These are phyloP conservation scores for Arthrinium puccinioides DNA, from an alignment of 2,329 filamentous ascomycete genomes.

Conservation along the genomic window DNA sequence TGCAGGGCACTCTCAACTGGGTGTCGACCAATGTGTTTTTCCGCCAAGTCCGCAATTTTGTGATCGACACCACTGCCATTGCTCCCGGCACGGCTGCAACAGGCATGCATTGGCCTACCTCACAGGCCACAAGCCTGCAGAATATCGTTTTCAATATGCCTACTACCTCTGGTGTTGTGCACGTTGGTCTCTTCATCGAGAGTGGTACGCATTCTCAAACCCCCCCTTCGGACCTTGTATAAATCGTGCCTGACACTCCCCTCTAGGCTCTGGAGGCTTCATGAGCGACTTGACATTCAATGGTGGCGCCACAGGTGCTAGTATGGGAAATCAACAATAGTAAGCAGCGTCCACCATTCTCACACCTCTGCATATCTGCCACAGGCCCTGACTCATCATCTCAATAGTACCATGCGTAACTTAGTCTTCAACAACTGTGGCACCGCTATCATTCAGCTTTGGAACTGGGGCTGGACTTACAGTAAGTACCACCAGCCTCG, in stretches of 20 bases:
- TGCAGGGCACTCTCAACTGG: constrained; percentile 29
- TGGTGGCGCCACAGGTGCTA: constrained; percentile 52
- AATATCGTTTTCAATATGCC: constrained; percentile 43
- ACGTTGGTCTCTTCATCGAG: constrained; percentile 25
- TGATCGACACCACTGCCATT: constrained; percentile 44
- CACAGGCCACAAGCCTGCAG: constrained; percentile 46
- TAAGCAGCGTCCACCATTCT: no score
- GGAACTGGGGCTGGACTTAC: constrained; percentile 70
- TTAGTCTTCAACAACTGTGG: constrained; percentile 57
- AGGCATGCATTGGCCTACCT: constrained; percentile 58
- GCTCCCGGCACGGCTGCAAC: constrained; percentile 20
- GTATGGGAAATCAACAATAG: constrained; percentile 63
- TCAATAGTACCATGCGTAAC: no score
- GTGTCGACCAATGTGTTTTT: constrained; percentile 54
- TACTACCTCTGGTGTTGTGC: constrained; percentile 17
- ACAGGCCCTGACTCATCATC: no score
- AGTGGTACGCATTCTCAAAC: constrained; percentile 16
- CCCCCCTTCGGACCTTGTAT: no score
- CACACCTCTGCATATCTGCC: no score
- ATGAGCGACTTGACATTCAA: constrained; percentile 55
- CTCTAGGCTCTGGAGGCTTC: constrained; percentile 29
- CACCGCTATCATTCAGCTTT: constrained; percentile 60
- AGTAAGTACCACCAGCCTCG: constrained; percentile 52
- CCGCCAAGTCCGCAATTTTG: constrained; percentile 57
- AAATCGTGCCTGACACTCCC: constrained; percentile 9